Evolutionary conservation across 129 eudicot species (phyloP), one percentile per base, ranked within the genome.

Genomic region (Erigeron canadensis): DNA sequence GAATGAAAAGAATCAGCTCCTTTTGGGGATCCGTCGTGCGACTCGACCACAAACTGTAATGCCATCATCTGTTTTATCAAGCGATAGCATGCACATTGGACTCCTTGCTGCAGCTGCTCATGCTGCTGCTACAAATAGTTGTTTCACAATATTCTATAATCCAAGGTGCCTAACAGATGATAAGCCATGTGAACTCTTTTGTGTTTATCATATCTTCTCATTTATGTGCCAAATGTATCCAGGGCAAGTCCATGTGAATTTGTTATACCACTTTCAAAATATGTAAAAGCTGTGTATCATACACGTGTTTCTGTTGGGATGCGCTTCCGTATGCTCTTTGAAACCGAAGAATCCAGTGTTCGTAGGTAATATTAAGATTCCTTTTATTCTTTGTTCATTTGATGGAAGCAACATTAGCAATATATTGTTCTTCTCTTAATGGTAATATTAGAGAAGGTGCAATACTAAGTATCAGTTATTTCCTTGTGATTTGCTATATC

Each of bases 81-180:
- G 99, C 50, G 99, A 94, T 82, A 94, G 99, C 70, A 94, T 94
- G 99, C 99, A 94, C 78, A 94, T 94, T 68, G 99, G 99, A 65
- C 86, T 94, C 8, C 99, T 94, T 39, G 99, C 99, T 42, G 99
- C 99, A 53, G 99, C 99, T 67, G 99, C 99, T 77, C 99, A 94
- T 84, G 99, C 99, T 62, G 89, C 97, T 73, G 87, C 97, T 10
- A 94, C 99, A 41, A 90, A 88, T 84, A 94, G 99, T 63, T 90
- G 99, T 81, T 94, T 94, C 84, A 94, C 95, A 50, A 80, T 94
- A 43, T 94, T 94, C 46, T 94, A 80, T 71, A 94, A 94, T 79
- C 99, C 99, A 70, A 90, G 99, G 99, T 90, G 65, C 56, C 45
- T 45, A 39, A 60, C 61, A 50, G 43, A 51, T 65, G 40, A 17